Evolutionary conservation across 2,329 filamentous ascomycete species (phyloP).

Genomic region (Aspergillus aculeatinus): DNA sequence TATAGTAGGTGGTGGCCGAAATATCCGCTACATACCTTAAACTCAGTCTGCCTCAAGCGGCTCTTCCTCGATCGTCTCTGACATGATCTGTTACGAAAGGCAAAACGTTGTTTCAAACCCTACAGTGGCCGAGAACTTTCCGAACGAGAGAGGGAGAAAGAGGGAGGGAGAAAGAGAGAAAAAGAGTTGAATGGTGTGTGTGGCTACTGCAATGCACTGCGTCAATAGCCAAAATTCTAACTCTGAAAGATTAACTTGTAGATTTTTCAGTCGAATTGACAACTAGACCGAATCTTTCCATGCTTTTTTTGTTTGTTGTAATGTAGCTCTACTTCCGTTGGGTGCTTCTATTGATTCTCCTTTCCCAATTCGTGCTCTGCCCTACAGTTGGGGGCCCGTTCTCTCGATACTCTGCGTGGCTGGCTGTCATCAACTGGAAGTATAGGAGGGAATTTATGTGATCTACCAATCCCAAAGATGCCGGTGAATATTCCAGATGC

Average conservation of each 20-base stretch:
- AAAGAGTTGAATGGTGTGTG: not conserved
- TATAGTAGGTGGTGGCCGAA: not conserved
- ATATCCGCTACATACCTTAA: not conserved
- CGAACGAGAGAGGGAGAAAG: not conserved
- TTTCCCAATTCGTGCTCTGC: not conserved
- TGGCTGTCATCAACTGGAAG: not conserved
- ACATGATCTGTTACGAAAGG: not conserved
- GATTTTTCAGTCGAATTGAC: slow-evolving; percentile 7
- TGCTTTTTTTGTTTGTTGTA: not conserved
- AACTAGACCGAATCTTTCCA: not conserved
- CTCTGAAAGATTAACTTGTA: slow-evolving; percentile 9
- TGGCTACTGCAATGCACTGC: slow-evolving; percentile 10
- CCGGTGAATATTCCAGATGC: not conserved
- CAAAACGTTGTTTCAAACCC: not conserved
- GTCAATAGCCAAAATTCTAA: slow-evolving; percentile 12
- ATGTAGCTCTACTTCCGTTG: not conserved
- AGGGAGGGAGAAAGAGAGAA: not conserved
- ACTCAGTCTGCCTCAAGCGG: not conserved
- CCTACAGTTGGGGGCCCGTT: not conserved
- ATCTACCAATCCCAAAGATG: not conserved
- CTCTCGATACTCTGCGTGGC: not conserved
- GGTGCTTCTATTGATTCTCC: not conserved
- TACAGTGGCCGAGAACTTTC: no score
- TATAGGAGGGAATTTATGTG: not conserved
- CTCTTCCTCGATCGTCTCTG: not conserved